Evolutionary conservation across 78 protist species (phyloP).

Genomic region (Polysphondylium violaceum): DNA sequence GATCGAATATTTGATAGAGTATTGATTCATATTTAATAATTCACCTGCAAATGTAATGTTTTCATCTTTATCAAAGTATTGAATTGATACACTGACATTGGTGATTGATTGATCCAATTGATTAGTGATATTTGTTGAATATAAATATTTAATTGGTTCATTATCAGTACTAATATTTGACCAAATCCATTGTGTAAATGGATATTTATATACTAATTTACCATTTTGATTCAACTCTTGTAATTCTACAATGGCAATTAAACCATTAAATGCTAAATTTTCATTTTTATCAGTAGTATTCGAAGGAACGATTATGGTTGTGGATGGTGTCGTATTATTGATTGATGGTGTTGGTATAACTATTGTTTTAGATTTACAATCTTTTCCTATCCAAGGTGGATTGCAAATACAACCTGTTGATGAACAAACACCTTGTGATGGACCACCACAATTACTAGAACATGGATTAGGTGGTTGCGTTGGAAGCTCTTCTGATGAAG

Average conservation of each 20-base stretch:
- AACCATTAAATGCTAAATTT: background rate
- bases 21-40: background rate
- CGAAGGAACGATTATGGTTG: background rate
- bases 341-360: background rate
- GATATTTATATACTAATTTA: background rate
- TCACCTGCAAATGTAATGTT: constrained; percentile 35
- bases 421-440: background rate
- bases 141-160: too few relatives aligned
- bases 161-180: background rate
- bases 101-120: background rate
- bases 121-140: background rate
- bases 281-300: background rate
- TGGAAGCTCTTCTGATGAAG: too few relatives aligned
- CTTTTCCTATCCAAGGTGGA: constrained; percentile 11
- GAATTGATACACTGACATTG: background rate
- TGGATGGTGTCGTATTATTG: background rate
- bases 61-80: background rate
- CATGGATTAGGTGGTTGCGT: too few relatives aligned
- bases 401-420: background rate
- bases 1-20: constrained; percentile 22
- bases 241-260: background rate
- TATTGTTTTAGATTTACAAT: background rate
- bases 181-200: background rate
- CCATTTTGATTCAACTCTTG: background rate
- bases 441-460: too few relatives aligned